Percentiles rank a stretch among this genome's conserved stretches.
phyloP scores from a whole-genome alignment of 805 yeast species.

The Spathaspora gorwiae region DNA sequence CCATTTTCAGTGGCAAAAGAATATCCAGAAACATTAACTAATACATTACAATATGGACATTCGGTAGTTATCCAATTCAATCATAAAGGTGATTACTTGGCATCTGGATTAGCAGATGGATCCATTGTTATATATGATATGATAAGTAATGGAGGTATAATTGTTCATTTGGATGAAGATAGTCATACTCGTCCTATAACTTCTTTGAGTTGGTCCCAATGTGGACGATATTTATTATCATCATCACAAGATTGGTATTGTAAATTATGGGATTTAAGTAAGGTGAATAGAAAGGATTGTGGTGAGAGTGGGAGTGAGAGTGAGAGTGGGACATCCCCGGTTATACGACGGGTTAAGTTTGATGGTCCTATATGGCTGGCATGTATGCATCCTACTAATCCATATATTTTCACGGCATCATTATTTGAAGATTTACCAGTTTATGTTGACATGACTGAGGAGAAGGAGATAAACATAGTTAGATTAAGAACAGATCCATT shows the following conservation, averaged over 20 bases:
- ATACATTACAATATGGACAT: slow-evolving; percentile 62
- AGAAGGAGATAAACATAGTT: slow-evolving; percentile 13
- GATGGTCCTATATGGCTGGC: slow-evolving; percentile 76
- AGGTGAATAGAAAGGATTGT: slow-evolving; percentile 14
- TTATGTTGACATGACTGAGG: slow-evolving; percentile 38
- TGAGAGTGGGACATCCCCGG: slow-evolving; percentile 17
- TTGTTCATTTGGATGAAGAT: slow-evolving; percentile 44
- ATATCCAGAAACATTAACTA: slow-evolving; percentile 79
- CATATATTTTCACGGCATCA: slow-evolving; percentile 54
- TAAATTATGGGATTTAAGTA: slow-evolving; percentile 70
- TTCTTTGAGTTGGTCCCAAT: slow-evolving; percentile 67
- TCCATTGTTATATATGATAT: slow-evolving; percentile 67
- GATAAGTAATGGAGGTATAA: slow-evolving; percentile 55
- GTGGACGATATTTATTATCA: slow-evolving; percentile 65
- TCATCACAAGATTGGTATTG: slow-evolving; percentile 80
- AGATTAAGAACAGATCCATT: slow-evolving; percentile 16
- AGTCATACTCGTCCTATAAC: slow-evolving; percentile 74
- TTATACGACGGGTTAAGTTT: slow-evolving; percentile 45
- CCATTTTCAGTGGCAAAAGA: slow-evolving; percentile 91
- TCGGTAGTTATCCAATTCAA: slow-evolving; percentile 67
- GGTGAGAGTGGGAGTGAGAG: slow-evolving; percentile 15
- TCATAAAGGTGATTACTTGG: slow-evolving; percentile 77
- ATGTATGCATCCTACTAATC: slow-evolving; percentile 46
- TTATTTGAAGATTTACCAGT: slow-evolving; percentile 60
- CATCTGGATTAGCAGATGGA: slow-evolving; percentile 76